Conservation (phyloP, 2,329 filamentous ascomycete species). For the Pseudocercospora crystallina region DNA sequence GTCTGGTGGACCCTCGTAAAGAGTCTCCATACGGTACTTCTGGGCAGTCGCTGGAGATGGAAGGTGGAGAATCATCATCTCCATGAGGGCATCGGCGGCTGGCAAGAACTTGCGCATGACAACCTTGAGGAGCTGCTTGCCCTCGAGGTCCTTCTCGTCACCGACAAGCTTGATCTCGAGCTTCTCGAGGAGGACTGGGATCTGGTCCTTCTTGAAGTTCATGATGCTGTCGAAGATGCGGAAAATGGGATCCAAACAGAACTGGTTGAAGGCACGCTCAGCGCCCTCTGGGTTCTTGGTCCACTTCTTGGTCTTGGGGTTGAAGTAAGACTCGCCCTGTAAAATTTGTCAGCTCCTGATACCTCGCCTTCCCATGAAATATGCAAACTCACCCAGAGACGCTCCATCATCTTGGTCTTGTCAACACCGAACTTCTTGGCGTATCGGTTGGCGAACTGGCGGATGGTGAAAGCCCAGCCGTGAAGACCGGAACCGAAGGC, state of each 20-base stretch:
- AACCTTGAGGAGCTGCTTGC: constrained; percentile 96
- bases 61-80: constrained; percentile 99
- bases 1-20: constrained; percentile 96
- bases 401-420: constrained; percentile 99
- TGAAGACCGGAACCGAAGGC: constrained; percentile 99
- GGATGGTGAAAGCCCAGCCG: constrained; percentile 99
- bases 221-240: constrained; percentile 95
- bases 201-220: constrained; percentile 98
- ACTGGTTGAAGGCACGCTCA: constrained; percentile 99
- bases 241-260: constrained; percentile 99
- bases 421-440: constrained; percentile 99
- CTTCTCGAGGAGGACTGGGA: constrained; percentile 80
- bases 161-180: constrained; percentile 84
- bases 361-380: background rate
- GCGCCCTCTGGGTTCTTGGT: constrained; percentile 90
- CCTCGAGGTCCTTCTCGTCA: constrained; percentile 91
- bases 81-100: constrained; percentile 93
- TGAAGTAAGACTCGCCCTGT: constrained; percentile 97
- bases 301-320: constrained; percentile 99
- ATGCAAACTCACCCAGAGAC: constrained; percentile 77
- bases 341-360: constrained; percentile 20
- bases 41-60: constrained; percentile 94
- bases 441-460: constrained; percentile 93
- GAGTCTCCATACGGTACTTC: constrained; percentile 95
- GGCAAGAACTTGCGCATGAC: constrained; percentile 99